These are phyloP conservation scores for Diplodia corticola DNA, from an alignment of 2,329 filamentous ascomycete genomes.

Conservation along the genomic window DNA sequence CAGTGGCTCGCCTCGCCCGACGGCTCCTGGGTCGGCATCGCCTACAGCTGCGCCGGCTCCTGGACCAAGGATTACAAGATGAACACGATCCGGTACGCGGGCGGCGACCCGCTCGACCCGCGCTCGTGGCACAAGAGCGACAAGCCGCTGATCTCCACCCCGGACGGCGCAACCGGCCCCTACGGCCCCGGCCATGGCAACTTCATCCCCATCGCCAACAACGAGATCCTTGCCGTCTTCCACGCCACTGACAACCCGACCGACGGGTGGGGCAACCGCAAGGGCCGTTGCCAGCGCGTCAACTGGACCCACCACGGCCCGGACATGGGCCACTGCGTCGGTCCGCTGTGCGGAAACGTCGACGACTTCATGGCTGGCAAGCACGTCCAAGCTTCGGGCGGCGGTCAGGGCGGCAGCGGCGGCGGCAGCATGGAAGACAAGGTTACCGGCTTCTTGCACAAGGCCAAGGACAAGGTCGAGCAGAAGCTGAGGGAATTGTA, in stretches of 20 bases:
- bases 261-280: slow-evolving; percentile 49
- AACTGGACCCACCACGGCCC: slow-evolving; percentile 34
- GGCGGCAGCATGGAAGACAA: slow-evolving; percentile 5
- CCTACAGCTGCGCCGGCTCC: slow-evolving; percentile 48
- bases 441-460: slow-evolving; percentile 15
- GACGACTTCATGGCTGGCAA: slow-evolving; percentile 18
- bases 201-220: slow-evolving; percentile 42
- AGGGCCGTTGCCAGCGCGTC: slow-evolving; percentile 48
- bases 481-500: slow-evolving; percentile 21
- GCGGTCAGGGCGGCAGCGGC: background rate
- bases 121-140: slow-evolving; percentile 43
- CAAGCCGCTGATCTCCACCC: slow-evolving; percentile 42
- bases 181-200: slow-evolving; percentile 50
- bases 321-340: slow-evolving; percentile 35
- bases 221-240: slow-evolving; percentile 47
- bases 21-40: slow-evolving; percentile 46
- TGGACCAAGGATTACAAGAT: slow-evolving; percentile 54
- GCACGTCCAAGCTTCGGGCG: background rate
- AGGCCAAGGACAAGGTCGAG: slow-evolving; percentile 21
- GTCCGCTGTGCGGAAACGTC: slow-evolving; percentile 24
- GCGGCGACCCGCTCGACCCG: slow-evolving; percentile 43
- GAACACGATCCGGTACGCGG: slow-evolving; percentile 45
- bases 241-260: slow-evolving; percentile 48
- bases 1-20: slow-evolving; percentile 41
- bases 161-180: slow-evolving; percentile 31